Base-by-base conservation (phyloP, 192 early-diverging fungal species). In the Backusella westeae region DNA sequence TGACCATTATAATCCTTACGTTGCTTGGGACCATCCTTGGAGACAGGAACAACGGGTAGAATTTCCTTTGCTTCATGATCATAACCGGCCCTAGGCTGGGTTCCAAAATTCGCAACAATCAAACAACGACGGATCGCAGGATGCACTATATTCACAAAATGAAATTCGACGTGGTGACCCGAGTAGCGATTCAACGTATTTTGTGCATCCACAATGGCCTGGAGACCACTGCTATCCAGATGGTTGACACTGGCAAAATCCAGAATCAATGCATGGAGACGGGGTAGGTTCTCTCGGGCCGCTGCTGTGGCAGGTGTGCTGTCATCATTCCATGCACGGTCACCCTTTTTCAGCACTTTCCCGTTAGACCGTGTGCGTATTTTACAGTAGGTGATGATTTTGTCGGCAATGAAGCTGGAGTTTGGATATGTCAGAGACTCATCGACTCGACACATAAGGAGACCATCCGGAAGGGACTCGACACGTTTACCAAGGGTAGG, bases 201-300 rank as follows among this genome's bases (percentile, higher is more conserved):
- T 68, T 81, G 79, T 32, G 65, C 81, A 65, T 96, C 95, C 15
- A 92, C 80, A 3, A 98, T 85, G 52, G 88, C 87, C 78, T 95
- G 94, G 42, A 94, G 74, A 29, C 94, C 95, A 12, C 94, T 94
- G 7, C 91, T 88, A 75, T 98, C 96, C 38, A 96, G 80, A 38
- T 88, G 78, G 46, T 90, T 92, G 38, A 96, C 94, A 35, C 89
- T 89, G 0, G 88, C 80, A 76, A 98, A 93, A 76, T 98, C 96
- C 74, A 98, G 88, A 63, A 98, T 87, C 42, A 96, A 78, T 14
- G 94, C 92, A 23, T 88, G 85, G 34, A 96, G 83, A 21, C 77
- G 76, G 10, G 90, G 90, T 74, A 78, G 65, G 34, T 67, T 35
- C 5, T 15, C 39, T 21, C 70, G 56, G 66, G 89, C 87, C 8